Conservation (phyloP, 495 filamentous ascomycete genomes). For the Umbilicaria muhlenbergii region DNA sequence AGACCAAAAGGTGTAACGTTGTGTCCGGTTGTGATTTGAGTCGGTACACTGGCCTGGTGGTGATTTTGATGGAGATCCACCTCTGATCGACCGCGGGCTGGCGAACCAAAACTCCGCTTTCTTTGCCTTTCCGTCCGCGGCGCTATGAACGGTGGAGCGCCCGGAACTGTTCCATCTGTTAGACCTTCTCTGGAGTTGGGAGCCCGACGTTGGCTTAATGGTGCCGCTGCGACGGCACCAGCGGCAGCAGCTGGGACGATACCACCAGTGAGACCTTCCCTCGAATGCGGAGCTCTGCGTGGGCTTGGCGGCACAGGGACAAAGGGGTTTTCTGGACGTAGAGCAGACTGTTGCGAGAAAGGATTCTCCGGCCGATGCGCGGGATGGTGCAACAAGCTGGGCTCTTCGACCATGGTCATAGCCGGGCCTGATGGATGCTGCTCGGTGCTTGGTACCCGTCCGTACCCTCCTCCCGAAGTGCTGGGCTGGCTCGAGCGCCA, state of each 20-base stretch:
- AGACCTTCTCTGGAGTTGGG: slow-evolving; percentile 8
- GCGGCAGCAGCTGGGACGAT: slow-evolving; percentile 8
- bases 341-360: too few relatives aligned
- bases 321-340: slow-evolving; percentile 1
- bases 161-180: slow-evolving; percentile 9
- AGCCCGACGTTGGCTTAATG: slow-evolving; percentile 10
- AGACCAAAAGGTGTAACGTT: neutral
- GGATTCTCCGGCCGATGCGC: neutral
- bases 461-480: slow-evolving; percentile 5
- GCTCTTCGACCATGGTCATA: neutral
- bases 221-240: slow-evolving; percentile 5
- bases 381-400: neutral
- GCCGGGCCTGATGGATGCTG: slow-evolving; percentile 5
- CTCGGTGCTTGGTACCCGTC: slow-evolving; percentile 3
- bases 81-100: too few relatives aligned
- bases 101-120: too few relatives aligned
- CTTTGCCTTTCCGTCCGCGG: too few relatives aligned
- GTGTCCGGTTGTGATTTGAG: too few relatives aligned
- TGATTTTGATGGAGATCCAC: too few relatives aligned
- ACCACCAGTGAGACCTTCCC: slow-evolving; percentile 8
- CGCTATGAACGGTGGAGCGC: slow-evolving; percentile 2
- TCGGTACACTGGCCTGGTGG: too few relatives aligned
- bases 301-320: slow-evolving; percentile 11
- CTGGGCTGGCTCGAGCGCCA: slow-evolving; percentile 9
- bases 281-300: slow-evolving; percentile 8